These are phyloP conservation scores for Ogataea allantospora DNA, from an alignment of 805 yeast species.

Conservation along the genomic window DNA sequence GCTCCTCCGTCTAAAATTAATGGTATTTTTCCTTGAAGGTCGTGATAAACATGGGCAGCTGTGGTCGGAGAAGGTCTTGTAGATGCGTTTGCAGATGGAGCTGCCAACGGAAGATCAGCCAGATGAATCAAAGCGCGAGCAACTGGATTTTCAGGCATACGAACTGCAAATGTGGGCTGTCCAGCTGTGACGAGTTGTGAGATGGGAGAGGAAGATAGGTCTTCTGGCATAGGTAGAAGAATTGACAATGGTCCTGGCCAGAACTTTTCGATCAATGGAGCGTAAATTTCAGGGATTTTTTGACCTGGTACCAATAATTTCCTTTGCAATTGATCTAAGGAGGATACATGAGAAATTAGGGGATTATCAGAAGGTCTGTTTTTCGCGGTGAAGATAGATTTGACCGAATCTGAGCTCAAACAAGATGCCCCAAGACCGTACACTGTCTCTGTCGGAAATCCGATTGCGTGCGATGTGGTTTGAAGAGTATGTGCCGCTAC, in stretches of 20 bases:
- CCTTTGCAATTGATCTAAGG: slow-evolving; percentile 65
- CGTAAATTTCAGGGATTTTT: slow-evolving; percentile 67
- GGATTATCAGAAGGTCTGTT: slow-evolving; percentile 97
- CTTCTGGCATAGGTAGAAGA: slow-evolving; percentile 57
- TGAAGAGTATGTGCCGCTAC: slow-evolving; percentile 59
- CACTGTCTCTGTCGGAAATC: slow-evolving; percentile 96
- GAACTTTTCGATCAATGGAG: slow-evolving; percentile 58
- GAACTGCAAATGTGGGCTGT: slow-evolving; percentile 87
- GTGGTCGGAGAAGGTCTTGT: slow-evolving; percentile 92
- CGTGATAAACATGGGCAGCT: slow-evolving; percentile 83
- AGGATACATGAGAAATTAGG: slow-evolving; percentile 83
- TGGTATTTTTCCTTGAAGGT: slow-evolving; percentile 77
- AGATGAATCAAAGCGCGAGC: slow-evolving; percentile 87
- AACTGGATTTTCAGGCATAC: slow-evolving; percentile 83
- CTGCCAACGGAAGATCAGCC: slow-evolving; percentile 89
- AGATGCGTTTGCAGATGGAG: slow-evolving; percentile 96
- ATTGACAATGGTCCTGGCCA: slow-evolving; percentile 99
- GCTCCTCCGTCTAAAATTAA: slow-evolving; percentile 87
- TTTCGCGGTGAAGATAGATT: slow-evolving; percentile 79
- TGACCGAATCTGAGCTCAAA: slow-evolving; percentile 66
- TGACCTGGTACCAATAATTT: slow-evolving; percentile 44
- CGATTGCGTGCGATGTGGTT: slow-evolving; percentile 62
- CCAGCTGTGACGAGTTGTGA: slow-evolving; percentile 80
- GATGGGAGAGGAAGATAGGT: slow-evolving; percentile 39
- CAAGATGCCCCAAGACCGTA: slow-evolving; percentile 95